These are phyloP conservation scores for Daedaleopsis sinensis DNA, from an alignment of 768 basidiomycete species.

Conservation along the genomic window DNA sequence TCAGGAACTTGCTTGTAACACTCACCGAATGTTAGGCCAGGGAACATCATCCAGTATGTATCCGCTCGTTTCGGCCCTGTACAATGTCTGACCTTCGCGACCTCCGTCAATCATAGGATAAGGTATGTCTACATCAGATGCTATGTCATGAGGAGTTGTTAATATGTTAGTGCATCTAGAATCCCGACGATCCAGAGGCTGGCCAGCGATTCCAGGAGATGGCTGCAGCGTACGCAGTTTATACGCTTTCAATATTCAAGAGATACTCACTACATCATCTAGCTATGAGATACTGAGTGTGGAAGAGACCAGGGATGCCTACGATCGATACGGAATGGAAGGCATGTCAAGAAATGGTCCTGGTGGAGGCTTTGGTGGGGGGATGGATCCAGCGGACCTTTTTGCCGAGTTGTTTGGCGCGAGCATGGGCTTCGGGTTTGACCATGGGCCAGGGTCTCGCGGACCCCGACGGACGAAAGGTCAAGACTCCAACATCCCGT, in stretches of 20 bases:
- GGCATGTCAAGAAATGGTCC: slow-evolving; percentile 58
- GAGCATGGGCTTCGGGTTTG: slow-evolving; percentile 68
- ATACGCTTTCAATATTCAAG: neutral
- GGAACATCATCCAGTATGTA: slow-evolving; percentile 81
- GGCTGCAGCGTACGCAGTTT: slow-evolving; percentile 72
- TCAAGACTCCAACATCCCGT: slow-evolving; percentile 74
- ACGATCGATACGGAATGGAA: slow-evolving; percentile 76
- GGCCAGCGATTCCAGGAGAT: slow-evolving; percentile 87
- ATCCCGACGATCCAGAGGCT: slow-evolving; percentile 86
- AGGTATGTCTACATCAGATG: slow-evolving; percentile 43
- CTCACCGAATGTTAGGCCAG: slow-evolving; percentile 60
- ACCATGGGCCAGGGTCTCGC: slow-evolving; percentile 44
- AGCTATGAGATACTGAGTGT: slow-evolving; percentile 87
- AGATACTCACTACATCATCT: slow-evolving; percentile 3
- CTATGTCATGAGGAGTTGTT: neutral
- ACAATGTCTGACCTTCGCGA: neutral
- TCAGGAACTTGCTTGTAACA: neutral
- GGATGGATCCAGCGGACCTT: slow-evolving; percentile 65
- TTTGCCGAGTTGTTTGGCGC: slow-evolving; percentile 76
- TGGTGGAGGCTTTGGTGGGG: slow-evolving; percentile 33
- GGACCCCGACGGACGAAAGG: slow-evolving; percentile 56
- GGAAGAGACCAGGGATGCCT: slow-evolving; percentile 63
- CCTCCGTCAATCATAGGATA: slow-evolving; percentile 54
- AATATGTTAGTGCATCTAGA: slow-evolving; percentile 46
- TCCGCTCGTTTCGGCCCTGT: neutral